Conservation (phyloP, 2,329 filamentous ascomycete genomes). For the Calycina marina region DNA sequence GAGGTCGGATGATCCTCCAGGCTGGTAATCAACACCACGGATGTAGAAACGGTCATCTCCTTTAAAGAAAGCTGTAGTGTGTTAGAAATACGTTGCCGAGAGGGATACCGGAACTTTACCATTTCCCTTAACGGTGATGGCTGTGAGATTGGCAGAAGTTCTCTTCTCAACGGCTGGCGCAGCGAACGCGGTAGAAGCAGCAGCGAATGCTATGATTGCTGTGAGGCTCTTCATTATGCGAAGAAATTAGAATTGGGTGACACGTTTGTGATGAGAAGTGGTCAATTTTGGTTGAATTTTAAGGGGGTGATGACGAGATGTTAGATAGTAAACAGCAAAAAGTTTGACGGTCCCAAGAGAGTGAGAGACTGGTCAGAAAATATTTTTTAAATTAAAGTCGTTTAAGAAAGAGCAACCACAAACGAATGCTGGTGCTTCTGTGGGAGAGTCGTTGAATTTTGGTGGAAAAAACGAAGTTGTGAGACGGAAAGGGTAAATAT, state of each 20-base stretch:
- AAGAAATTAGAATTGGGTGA: not conserved
- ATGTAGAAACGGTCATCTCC: slow-evolving; percentile 33
- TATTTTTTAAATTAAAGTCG: slow-evolving; percentile 7
- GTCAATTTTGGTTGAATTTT: not conserved
- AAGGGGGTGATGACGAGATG: not conserved
- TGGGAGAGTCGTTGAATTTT: no score
- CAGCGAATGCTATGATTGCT: slow-evolving; percentile 19
- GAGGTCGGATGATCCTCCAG: slow-evolving; percentile 42
- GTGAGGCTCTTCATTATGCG: slow-evolving; percentile 18
- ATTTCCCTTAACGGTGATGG: slow-evolving; percentile 22
- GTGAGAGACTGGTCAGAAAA: slow-evolving; percentile 12
- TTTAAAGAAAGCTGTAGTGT: slow-evolving; percentile 17
- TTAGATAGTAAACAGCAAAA: slow-evolving; percentile 2
- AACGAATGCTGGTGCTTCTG: slow-evolving; percentile 13
- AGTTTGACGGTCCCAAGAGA: slow-evolving; percentile 11
- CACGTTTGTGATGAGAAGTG: slow-evolving; percentile 1
- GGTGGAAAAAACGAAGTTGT: no score
- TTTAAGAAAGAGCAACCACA: slow-evolving; percentile 10
- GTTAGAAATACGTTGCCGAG: slow-evolving; percentile 1
- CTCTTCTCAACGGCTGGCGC: slow-evolving; percentile 8
- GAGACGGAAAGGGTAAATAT: no score
- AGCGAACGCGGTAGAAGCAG: slow-evolving; percentile 10
- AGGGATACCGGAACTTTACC: slow-evolving; percentile 9
- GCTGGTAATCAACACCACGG: slow-evolving; percentile 48
- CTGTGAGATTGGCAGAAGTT: slow-evolving; percentile 5